A percentile compares a stretch with the other conserved stretches of the same genome.
These are phyloP conservation scores for Syzygium syzygioides DNA, from an alignment of 441 rosid genomes.

Conservation along the genomic window DNA sequence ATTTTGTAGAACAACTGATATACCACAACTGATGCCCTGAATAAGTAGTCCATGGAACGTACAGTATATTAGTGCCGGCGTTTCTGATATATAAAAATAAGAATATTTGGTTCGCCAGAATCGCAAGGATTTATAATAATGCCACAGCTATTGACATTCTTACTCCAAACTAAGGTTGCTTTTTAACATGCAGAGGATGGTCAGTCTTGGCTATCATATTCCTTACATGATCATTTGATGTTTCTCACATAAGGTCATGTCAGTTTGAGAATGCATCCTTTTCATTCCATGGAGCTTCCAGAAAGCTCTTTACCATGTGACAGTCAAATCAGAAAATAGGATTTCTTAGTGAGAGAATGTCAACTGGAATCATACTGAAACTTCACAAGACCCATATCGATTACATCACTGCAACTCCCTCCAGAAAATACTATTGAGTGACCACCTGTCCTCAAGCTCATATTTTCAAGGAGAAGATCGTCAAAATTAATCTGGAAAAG, in stretches of 20 bases:
- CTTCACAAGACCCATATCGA: background rate
- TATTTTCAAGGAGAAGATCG: background rate
- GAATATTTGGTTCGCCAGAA: background rate
- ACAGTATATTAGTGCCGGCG: background rate
- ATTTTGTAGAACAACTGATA: background rate
- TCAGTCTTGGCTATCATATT: background rate
- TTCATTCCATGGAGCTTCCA: background rate
- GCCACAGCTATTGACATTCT: background rate
- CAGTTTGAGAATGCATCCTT: background rate
- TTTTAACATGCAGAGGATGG: background rate
- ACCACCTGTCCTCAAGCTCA: background rate
- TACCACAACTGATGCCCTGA: background rate
- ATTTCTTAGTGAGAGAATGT: background rate
- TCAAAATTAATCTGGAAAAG: background rate
- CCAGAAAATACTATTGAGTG: background rate
- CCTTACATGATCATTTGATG: background rate
- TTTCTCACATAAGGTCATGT: background rate
- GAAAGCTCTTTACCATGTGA: background rate
- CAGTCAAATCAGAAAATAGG: background rate
- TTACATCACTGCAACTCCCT: background rate
- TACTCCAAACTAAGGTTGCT: background rate
- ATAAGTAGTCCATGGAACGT: background rate
- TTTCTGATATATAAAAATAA: background rate
- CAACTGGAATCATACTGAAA: background rate
- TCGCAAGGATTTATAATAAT: background rate